phyloP scores from a whole-genome alignment of 805 yeast species.

The Metschnikowia anglica region DNA sequence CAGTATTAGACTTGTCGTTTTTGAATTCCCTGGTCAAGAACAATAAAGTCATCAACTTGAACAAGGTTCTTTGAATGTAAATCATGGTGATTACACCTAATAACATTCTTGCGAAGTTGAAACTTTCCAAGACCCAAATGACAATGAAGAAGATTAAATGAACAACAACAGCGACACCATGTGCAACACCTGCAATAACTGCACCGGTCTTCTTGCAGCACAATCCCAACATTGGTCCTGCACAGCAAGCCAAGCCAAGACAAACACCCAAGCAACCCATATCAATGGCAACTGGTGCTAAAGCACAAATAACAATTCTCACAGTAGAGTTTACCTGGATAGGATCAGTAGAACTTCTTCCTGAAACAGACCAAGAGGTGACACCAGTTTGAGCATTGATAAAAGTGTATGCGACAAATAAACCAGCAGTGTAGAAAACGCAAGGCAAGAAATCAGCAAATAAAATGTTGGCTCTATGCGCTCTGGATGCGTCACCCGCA shows the following conservation, averaged over 20 bases:
- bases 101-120: conserved; percentile 82
- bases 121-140: conserved; percentile 96
- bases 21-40: conserved; percentile 92
- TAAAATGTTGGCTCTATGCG: conserved; percentile 73
- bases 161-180: conserved; percentile 87
- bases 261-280: conserved; percentile 80
- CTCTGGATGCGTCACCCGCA: conserved; percentile 68
- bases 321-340: conserved; percentile 63
- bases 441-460: conserved; percentile 81
- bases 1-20: conserved; percentile 92
- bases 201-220: conserved; percentile 98
- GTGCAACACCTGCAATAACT: conserved; percentile 93
- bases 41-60: conserved; percentile 77
- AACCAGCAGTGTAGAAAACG: conserved; percentile 62
- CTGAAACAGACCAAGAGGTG: conserved; percentile 35
- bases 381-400: conserved; percentile 89
- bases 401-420: conserved; percentile 75
- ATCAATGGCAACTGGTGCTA: conserved; percentile 89
- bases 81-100: conserved; percentile 82
- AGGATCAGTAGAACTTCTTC: conserved; percentile 32
- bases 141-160: conserved; percentile 88
- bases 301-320: conserved; percentile 74
- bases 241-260: conserved; percentile 88
- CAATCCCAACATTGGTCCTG: conserved; percentile 91
- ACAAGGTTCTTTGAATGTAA: conserved; percentile 81